Base-by-base conservation (phyloP, 176 grass and related monocot species). In the Oropetium thomaeum region DNA sequence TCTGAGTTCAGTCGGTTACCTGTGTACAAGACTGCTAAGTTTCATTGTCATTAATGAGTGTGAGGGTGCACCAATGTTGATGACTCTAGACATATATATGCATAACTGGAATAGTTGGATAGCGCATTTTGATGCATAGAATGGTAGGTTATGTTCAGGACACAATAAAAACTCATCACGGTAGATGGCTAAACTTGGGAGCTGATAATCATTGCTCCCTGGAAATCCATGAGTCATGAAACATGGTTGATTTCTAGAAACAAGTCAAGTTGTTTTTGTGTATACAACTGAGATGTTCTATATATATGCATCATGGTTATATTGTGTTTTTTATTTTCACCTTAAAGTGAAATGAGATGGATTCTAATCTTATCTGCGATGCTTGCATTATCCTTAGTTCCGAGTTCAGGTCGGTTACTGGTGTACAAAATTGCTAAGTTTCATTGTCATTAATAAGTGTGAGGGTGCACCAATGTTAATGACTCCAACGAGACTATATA, bases 211-310 rank as follows among this genome's bases (percentile, higher is more conserved):
- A 23, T 38, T 62, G 26, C 27, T 43, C 14, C n/a, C 17, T 34
- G 28, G 19, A 62, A 62, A 74, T 61, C 23, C 27, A 20, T n/a
- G 70, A 49, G 4, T 53, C 41, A 51, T 31, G 53, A 58, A 73
- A 52, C 28, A 35, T 79, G 29, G 29, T 33, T 79, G 23, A 37
- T 44, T 57, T 65, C 22, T 64, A 51, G 35, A 38, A 78, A 73
- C 13, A 16, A 54, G 70, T 67, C 6, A 34, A 73, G 5, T 73
- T 82, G 5, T 82, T 75, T n/a, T 29, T 43, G 5, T 7, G 70
- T 61, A 27, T 53, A 45, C 41, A 38, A 31, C 65, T 73, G 44
- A 53, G 15, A 42, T 28, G 42, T 35, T 61, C 52, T 55, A 8
- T 45, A 44, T 34, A 62, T 52, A 20, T 23, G 29, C 12, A 70